Conservation (phyloP, 441 rosid species). For the Euphorbia corollata region DNA sequence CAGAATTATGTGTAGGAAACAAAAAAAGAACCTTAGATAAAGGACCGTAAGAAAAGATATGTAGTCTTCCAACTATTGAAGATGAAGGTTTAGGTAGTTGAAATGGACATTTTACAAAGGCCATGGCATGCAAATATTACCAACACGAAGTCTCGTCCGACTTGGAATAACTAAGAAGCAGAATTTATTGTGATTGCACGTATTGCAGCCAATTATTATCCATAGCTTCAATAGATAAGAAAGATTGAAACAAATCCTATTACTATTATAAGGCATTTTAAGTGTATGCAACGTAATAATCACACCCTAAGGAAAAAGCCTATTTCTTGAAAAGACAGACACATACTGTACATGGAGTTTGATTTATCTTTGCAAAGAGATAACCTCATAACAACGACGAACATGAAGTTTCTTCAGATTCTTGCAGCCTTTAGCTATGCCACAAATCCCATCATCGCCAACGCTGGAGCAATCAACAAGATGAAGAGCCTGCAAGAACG, state of each 20-base stretch:
- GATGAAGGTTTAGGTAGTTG: not conserved
- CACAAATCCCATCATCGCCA: slow-evolving; percentile 67
- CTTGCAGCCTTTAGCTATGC: slow-evolving; percentile 74
- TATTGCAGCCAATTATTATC: not conserved
- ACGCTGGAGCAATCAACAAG: slow-evolving; percentile 78
- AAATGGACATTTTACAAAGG: not conserved
- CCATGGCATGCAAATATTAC: not conserved
- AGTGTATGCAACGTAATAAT: not conserved
- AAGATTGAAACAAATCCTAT: not conserved
- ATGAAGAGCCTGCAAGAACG: slow-evolving; percentile 66
- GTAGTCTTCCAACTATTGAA: no score
- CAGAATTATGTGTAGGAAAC: not conserved
- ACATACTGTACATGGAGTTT: not conserved
- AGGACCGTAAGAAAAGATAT: not conserved
- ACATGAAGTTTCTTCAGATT: slow-evolving; percentile 81
- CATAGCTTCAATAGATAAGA: not conserved
- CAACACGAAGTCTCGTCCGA: not conserved
- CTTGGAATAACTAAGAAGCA: not conserved
- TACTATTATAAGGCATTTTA: not conserved
- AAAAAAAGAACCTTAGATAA: not conserved
- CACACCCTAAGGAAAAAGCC: not conserved
- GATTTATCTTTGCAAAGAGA: slow-evolving; percentile 14
- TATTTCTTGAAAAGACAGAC: not conserved
- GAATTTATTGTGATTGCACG: not conserved
- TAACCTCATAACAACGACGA: slow-evolving; percentile 82